Conservation (phyloP, 2,329 filamentous ascomycete genomes). For the Scleromitrula shiraiana region DNA sequence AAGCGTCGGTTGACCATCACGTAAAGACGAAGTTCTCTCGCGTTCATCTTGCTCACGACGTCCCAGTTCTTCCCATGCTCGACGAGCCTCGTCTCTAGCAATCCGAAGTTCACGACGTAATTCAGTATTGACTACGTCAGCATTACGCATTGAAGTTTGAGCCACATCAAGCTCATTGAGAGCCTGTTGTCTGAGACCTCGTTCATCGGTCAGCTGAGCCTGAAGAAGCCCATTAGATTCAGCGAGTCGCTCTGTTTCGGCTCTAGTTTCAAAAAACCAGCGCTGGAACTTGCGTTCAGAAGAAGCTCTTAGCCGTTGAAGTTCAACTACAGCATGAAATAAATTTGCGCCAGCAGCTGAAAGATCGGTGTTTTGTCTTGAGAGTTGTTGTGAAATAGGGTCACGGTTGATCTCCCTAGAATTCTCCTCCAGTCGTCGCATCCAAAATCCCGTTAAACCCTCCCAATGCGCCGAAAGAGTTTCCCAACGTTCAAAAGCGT, state of each 20-base stretch:
- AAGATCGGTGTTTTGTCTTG: conserved; percentile 91
- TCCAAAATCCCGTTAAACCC: conserved; percentile 94
- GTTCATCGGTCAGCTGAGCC: conserved; percentile 64
- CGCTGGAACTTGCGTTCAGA: conserved; percentile 97
- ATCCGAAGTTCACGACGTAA: conserved; percentile 91
- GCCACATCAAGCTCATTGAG: conserved; percentile 57
- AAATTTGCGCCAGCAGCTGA: conserved; percentile 94
- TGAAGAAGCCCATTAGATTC: conserved; percentile 80
- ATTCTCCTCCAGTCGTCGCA: conserved; percentile 84
- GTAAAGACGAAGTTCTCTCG: conserved; percentile 75
- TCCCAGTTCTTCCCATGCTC: conserved; percentile 95
- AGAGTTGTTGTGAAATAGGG: conserved; percentile 78
- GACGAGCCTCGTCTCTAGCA: conserved; percentile 88
- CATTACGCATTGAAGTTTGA: conserved; percentile 59
- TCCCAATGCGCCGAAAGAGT: conserved; percentile 97
- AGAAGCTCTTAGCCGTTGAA: conserved; percentile 86
- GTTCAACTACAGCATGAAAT: conserved; percentile 93
- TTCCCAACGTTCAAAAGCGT: conserved; percentile 97
- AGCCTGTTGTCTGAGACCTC: conserved; percentile 59
- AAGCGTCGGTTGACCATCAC: conserved; percentile 78
- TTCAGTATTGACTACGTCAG: conserved; percentile 74
- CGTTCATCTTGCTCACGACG: conserved; percentile 88
- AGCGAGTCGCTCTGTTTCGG: conserved; percentile 76
- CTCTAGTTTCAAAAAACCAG: conserved; percentile 94
- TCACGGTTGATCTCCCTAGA: conserved; percentile 76